Evolutionary conservation across 495 filamentous ascomycete species (phyloP), one percentile per base, ranked within the genome.

Genomic region (Stereocaulon alpinum): DNA sequence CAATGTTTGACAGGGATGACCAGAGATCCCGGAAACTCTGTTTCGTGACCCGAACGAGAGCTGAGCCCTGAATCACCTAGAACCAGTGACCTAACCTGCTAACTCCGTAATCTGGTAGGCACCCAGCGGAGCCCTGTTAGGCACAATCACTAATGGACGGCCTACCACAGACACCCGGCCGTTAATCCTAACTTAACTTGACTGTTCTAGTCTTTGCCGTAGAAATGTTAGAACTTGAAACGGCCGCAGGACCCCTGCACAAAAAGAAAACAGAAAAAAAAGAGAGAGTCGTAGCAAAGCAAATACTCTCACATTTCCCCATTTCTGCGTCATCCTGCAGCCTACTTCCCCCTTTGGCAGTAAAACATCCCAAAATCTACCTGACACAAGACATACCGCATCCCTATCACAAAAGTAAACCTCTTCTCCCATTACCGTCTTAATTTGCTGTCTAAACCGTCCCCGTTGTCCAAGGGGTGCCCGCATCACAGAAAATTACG

Each of bases 381-480:
- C 40, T 12, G 48, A 44, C 18, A 27, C 43, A 22, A 6, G 1
- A 29, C 54, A 51, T 9, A 34, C 29, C 49, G 34, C 30, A 37
- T 37, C 14, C 14, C 47, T 30, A 45, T 41, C 56, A 49, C 47
- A 51, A 50, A n/a, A 42, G 15, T 40, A 30, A 24, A 40, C 47
- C 15, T 6, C 49, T 42, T 18, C 40, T 49, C 37, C 47, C 37
- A 20, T 29, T 20, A 1, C 0, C 30, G 47, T 59, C 56, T 51
- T 40, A 42, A 51, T 30, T 18, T 50, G 56, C 45, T 24, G 24
- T 20, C 22, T 12, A 11, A 40, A 49, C 58, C 34, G 62, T 64
- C 59, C 58, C 59, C 58, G 40, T 54, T 64, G 59, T 56, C 40
- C 62, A 64, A 64, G 62, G 62, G 59, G 62, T 58, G 62, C 58